Base-by-base conservation (phyloP, 805 yeast genomes). In the Saccharomycodes ludwigii region DNA sequence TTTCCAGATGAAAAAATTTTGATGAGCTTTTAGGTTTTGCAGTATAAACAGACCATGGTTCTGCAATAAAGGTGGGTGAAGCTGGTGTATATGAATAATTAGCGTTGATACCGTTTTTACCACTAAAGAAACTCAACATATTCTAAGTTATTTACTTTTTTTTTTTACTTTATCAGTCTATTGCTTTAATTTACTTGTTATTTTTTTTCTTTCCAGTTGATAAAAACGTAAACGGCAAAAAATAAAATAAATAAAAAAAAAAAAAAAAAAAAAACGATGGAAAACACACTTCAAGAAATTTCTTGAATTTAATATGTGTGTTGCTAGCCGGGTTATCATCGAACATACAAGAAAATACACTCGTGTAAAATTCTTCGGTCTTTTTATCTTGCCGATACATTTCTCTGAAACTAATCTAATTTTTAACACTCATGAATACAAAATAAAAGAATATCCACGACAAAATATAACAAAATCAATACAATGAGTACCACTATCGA, bases 1-100 rank as follows among this genome's bases (percentile, higher is more conserved):
- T 55, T 29, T 70, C 29, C 5, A 38, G 28, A 15, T 31, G 28
- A 3, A 48, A 28, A 8, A 34, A 22, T 14, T 43, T 65, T 22
- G 76, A 75, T 2, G 72, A 59, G 17, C 68, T 59, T 41, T 72
- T 71, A 35, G 76, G 77, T 40, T 77, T 79, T n/a, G 88, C 96
- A 2, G 88, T 84, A 47, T 71, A 81, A 0, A 86, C 73, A 5
- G 75, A 55, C 96, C 96, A 86, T 13, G 86, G 79, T 15, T 81
- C 93, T 6, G 78, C 66, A 12, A 65, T 62, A 54, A 85, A 84
- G 9, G 78, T 58, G 0, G 93, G 78, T 31, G 77, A 71, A 4
- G 73, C 65, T n/a, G n/a, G n/a, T 35, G 85, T 76, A 18, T 80
- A 71, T 11, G 76, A 65, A 50, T 84, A 85, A 30, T 67, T 58